Conservation (phyloP, 805 yeast genomes). For the Nakazawaea anatomiae region DNA sequence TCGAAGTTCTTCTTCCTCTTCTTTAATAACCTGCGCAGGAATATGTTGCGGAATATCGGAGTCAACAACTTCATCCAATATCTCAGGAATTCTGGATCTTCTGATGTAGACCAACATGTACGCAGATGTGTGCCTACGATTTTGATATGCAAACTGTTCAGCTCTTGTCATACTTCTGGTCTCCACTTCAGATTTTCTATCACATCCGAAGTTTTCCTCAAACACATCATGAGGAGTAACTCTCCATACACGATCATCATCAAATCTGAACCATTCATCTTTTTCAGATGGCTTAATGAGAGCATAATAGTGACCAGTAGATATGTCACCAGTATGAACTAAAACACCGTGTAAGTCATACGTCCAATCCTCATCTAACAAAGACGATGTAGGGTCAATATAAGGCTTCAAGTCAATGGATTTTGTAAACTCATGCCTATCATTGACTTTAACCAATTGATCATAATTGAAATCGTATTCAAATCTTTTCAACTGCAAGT, state of each 20-base stretch:
- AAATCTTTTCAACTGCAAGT: slow-evolving; percentile 87
- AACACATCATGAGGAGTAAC: slow-evolving; percentile 83
- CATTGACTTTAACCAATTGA: slow-evolving; percentile 85
- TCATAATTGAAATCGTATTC: slow-evolving; percentile 92
- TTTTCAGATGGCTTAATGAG: slow-evolving; percentile 74
- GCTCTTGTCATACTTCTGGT: slow-evolving; percentile 46
- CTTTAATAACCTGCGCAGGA: slow-evolving; percentile 57
- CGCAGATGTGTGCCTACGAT: slow-evolving; percentile 87
- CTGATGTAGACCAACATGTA: slow-evolving; percentile 94
- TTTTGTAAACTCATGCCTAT: slow-evolving; percentile 84
- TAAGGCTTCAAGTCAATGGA: slow-evolving; percentile 75
- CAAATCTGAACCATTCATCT: slow-evolving; percentile 84
- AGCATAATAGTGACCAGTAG: slow-evolving; percentile 95
- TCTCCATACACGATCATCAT: slow-evolving; percentile 90
- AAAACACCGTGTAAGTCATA: slow-evolving; percentile 89
- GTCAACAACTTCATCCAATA: slow-evolving; percentile 53
- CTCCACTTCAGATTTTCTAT: slow-evolving; percentile 43
- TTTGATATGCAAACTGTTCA: slow-evolving; percentile 57
- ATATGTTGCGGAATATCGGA: slow-evolving; percentile 65
- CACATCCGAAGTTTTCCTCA: slow-evolving; percentile 88
- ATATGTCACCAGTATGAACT: slow-evolving; percentile 93
- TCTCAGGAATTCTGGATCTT: slow-evolving; percentile 46
- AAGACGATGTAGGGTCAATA: slow-evolving; percentile 51
- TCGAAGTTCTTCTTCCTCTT: slow-evolving; percentile 48
- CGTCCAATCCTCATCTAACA: slow-evolving; percentile 54